These are phyloP conservation scores for Sphaceloma murrayae DNA, from an alignment of 2,329 filamentous ascomycete genomes.

Conservation along the genomic window DNA sequence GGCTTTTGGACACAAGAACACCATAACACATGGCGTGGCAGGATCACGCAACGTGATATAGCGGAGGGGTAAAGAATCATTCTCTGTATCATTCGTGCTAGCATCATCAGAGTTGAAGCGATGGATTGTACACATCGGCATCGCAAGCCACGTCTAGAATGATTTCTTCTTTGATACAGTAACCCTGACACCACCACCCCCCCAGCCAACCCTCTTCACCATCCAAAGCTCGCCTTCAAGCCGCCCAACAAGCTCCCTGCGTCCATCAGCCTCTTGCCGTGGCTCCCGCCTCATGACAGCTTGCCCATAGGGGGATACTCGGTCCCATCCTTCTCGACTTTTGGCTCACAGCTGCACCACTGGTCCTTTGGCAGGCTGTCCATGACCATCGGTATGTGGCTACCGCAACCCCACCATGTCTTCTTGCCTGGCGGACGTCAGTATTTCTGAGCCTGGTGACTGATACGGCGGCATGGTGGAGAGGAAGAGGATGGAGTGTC, in stretches of 20 bases:
- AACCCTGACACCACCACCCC: no score
- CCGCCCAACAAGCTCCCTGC: conserved; percentile 25
- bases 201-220: no score
- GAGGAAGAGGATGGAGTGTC: conserved; percentile 4
- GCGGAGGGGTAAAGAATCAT: no score
- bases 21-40: no score
- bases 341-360: conserved; percentile 57
- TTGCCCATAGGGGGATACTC: conserved; percentile 19
- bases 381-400: conserved; percentile 42
- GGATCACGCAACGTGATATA: no score
- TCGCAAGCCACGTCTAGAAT: no score
- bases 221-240: conserved; percentile 26
- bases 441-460: conserved; percentile 13
- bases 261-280: conserved; percentile 12
- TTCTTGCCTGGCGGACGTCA: conserved; percentile 23
- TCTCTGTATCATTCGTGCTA: no score
- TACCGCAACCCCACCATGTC: conserved; percentile 30
- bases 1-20: no score
- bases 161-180: no score
- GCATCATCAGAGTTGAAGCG: no score
- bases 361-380: conserved; percentile 48
- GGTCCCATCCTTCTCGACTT: conserved; percentile 44
- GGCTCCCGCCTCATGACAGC: conserved; percentile 1
- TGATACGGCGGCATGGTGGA: conserved; percentile 13
- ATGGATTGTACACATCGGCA: no score